Evolutionary conservation across 1,284 basidiomycete genomes (phyloP).

Genomic region (Trichosporon sp.): DNA sequence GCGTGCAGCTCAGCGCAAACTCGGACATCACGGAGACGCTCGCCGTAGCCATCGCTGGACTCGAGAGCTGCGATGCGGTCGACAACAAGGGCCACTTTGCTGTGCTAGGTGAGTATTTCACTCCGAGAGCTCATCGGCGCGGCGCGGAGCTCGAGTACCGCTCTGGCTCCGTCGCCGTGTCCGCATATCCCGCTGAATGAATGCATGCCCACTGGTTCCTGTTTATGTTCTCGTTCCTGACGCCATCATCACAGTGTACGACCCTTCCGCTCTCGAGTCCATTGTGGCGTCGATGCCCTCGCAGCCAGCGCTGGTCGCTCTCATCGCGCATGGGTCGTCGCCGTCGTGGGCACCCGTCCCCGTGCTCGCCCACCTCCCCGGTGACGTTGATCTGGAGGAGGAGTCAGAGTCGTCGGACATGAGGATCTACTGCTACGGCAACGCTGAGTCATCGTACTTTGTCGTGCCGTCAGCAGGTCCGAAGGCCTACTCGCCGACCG

Average conservation of each 20-base stretch:
- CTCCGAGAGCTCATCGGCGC: not conserved
- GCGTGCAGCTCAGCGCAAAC: slow-evolving; percentile 5
- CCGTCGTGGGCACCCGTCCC: slow-evolving; percentile 8
- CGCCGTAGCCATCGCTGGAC: slow-evolving; percentile 9
- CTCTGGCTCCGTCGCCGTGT: too few species aligned
- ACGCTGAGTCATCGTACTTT: slow-evolving; percentile 17
- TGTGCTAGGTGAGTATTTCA: slow-evolving; percentile 14
- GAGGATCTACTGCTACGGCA: slow-evolving; percentile 8
- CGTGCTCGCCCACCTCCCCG: slow-evolving; percentile 10
- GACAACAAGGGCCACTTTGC: slow-evolving; percentile 8
- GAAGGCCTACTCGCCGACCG: slow-evolving; percentile 14
- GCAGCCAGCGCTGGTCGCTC: slow-evolving; percentile 5
- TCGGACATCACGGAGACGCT: slow-evolving; percentile 16
- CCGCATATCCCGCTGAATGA: too few species aligned
- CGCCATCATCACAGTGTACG: slow-evolving; percentile 19
- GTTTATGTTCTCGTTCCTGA: not conserved
- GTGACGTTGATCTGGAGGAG: not conserved
- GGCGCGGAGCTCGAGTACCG: too few species aligned
- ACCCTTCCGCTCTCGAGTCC: slow-evolving; percentile 15
- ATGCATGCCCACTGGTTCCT: not conserved
- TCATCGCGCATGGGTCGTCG: slow-evolving; percentile 16
- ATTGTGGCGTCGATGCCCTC: slow-evolving; percentile 6
- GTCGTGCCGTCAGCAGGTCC: slow-evolving; percentile 18
- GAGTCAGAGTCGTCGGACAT: not conserved
- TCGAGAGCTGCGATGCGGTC: slow-evolving; percentile 8